These are phyloP conservation scores for Fusarium sp. DNA, from an alignment of 2,329 filamentous ascomycete species.

Conservation along the genomic window DNA sequence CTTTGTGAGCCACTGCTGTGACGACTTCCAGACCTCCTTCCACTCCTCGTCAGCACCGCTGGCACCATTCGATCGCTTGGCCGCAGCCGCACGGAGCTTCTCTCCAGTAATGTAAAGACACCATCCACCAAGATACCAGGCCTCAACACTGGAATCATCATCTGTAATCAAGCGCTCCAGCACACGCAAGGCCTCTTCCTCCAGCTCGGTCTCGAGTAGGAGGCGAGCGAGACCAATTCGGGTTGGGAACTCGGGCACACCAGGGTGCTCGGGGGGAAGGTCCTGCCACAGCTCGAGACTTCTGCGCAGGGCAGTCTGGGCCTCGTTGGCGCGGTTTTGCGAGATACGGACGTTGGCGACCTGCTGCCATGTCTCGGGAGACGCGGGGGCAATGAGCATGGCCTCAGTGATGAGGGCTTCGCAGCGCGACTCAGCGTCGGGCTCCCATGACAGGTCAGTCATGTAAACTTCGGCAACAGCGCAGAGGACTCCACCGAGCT, in stretches of 20 bases:
- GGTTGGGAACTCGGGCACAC: slow-evolving; percentile 86
- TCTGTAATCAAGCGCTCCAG: slow-evolving; percentile 86
- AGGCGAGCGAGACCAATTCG: slow-evolving; percentile 86
- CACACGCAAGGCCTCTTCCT: slow-evolving; percentile 86
- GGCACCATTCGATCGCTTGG: slow-evolving; percentile 47
- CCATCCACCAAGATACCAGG: slow-evolving; percentile 98
- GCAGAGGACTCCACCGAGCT: slow-evolving; percentile 91
- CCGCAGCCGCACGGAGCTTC: slow-evolving; percentile 63
- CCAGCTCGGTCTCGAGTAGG: slow-evolving; percentile 90
- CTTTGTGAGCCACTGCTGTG: slow-evolving; percentile 85
- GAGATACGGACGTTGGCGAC: slow-evolving; percentile 94
- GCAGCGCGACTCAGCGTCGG: slow-evolving; percentile 89
- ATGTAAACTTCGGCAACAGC: slow-evolving; percentile 97
- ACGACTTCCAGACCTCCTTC: slow-evolving; percentile 75
- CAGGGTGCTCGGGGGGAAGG: slow-evolving; percentile 76
- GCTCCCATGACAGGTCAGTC: slow-evolving; percentile 96
- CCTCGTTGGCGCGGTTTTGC: slow-evolving; percentile 83
- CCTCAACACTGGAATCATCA: slow-evolving; percentile 94
- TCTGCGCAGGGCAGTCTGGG: slow-evolving; percentile 79
- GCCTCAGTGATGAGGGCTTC: slow-evolving; percentile 92
- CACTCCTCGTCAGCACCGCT: slow-evolving; percentile 60
- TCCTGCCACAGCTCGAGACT: slow-evolving; percentile 89
- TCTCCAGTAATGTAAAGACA: slow-evolving; percentile 84
- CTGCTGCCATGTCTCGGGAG: slow-evolving; percentile 93
- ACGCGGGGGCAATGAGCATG: slow-evolving; percentile 82